These are phyloP conservation scores for Metarhizium brunneum DNA, from an alignment of 2,329 filamentous ascomycete species.

Conservation along the genomic window DNA sequence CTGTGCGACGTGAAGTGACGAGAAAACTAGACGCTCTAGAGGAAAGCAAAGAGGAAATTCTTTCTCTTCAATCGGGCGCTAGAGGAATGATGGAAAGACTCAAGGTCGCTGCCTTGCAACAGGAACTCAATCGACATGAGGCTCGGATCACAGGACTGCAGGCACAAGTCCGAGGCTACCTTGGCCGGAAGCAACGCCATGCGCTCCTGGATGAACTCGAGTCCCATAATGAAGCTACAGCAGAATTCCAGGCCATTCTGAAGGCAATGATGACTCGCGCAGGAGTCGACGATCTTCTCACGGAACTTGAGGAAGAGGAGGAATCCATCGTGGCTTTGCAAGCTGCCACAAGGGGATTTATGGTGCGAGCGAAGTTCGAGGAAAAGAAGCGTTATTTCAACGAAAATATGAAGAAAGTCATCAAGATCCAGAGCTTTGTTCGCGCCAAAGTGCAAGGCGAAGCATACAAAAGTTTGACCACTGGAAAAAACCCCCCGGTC, in stretches of 20 bases:
- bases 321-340: constrained; percentile 68
- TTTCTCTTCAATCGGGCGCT: constrained; percentile 47
- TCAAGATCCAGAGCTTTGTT: constrained; percentile 97
- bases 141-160: constrained; percentile 54
- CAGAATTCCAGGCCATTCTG: constrained; percentile 63
- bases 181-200: constrained; percentile 50
- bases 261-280: constrained; percentile 73
- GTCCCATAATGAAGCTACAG: constrained; percentile 56
- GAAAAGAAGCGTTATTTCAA: constrained; percentile 85
- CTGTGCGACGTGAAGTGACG: constrained; percentile 41
- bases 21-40: constrained; percentile 38
- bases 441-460: constrained; percentile 92
- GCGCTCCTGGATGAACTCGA: constrained; percentile 61
- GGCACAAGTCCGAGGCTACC: constrained; percentile 54
- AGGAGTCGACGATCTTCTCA: constrained; percentile 63
- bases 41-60: constrained; percentile 33
- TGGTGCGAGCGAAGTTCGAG: constrained; percentile 66
- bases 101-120: constrained; percentile 36
- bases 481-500: constrained; percentile 92
- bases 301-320: constrained; percentile 74
- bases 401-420: constrained; percentile 97
- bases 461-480: constrained; percentile 94
- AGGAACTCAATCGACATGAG: constrained; percentile 49
- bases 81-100: constrained; percentile 53
- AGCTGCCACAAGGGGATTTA: constrained; percentile 59